Evolutionary conservation across 1,284 basidiomycete species (phyloP).

Genomic region (Apiotrichum gracile): DNA sequence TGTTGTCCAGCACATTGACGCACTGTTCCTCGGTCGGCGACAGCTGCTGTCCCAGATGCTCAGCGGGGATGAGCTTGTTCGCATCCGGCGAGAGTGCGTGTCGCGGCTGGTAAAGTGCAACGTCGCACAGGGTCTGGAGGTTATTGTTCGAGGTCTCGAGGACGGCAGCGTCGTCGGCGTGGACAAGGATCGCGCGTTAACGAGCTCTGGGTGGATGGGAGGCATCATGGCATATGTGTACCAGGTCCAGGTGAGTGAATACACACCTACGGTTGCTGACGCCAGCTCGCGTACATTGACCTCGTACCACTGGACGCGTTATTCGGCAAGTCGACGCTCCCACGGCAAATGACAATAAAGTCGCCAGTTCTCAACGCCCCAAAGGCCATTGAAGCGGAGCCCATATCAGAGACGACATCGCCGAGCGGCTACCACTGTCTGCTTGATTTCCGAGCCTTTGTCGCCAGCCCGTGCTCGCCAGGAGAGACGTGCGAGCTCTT

Average conservation of each 20-base stretch:
- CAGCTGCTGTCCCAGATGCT: constrained; percentile 85
- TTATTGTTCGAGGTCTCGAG: constrained; percentile 89
- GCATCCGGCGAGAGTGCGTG: constrained; percentile 80
- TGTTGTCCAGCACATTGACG: constrained; percentile 85
- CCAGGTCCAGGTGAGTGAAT: constrained; percentile 53
- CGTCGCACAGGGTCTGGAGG: constrained; percentile 82
- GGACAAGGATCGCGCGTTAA: constrained; percentile 63
- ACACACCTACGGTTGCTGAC: neutral
- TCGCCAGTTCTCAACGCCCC: constrained; percentile 4
- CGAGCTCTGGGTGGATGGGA: constrained; percentile 74
- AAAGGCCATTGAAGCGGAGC: neutral
- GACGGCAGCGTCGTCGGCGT: constrained; percentile 83
- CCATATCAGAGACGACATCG: neutral
- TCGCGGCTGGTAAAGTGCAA: constrained; percentile 82
- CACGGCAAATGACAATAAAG: constrained; percentile 7
- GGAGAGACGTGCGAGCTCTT: constrained; percentile 90
- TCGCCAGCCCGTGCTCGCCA: constrained; percentile 78
- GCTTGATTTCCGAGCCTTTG: constrained; percentile 83
- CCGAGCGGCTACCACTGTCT: constrained; percentile 68
- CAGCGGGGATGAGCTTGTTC: constrained; percentile 77
- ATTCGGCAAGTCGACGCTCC: constrained; percentile 22
- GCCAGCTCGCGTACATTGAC: constrained; percentile 67
- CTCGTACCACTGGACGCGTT: constrained; percentile 48
- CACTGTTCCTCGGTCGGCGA: constrained; percentile 77
- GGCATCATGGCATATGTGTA: constrained; percentile 59